Evolutionary conservation across 129 eudicot species (phyloP), one percentile per base, ranked within the genome.

Genomic region (Sambucus nigra): DNA sequence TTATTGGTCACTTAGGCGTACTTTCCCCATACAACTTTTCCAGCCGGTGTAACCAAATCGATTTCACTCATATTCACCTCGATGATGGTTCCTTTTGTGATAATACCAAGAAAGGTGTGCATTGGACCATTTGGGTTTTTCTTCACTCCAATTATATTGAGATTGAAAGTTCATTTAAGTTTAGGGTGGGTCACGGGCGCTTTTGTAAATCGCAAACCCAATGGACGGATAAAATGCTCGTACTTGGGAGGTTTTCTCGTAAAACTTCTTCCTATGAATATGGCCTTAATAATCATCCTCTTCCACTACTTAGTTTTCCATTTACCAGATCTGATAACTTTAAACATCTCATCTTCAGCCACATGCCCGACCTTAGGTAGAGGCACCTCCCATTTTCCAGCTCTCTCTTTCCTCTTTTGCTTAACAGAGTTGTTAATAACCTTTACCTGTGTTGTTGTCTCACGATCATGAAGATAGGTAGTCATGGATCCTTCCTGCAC

Each of bases 21-120:
- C 53, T 91, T 91, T 57, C 95, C 95, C 98, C 98, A 85, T 48
- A 91, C 98, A 56, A 91, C 98, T 85, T 91, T 91, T 31, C 98
- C 98, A 53, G 86, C 98, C 4, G 98, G 98, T 7, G 98, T 91
- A 18, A 91, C 98, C 22, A 91, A 82, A 60, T 95, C 98, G 11
- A 91, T 80, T 72, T 91, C 98, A 50, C 98, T 91, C 28, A 79
- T 88, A 48, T 91, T 91, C 59, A 84, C 97, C 97, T 88, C 97
- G 23, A 88, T 80, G 26, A 88, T 84, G 41, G 97, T 83, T 66
- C 97, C 97, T 67, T 76, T 88, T 44, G 97, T 88, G 25, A 88
- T 51, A 59, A 91, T 95, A 50, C 98, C 98, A 27, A 91, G 94
- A 53, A 86, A 76, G 4, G 94, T 85, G 47, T 91, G 85, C 98